These are phyloP conservation scores for Monosporascus ibericus DNA, from an alignment of 2,329 filamentous ascomycete species.

Conservation along the genomic window DNA sequence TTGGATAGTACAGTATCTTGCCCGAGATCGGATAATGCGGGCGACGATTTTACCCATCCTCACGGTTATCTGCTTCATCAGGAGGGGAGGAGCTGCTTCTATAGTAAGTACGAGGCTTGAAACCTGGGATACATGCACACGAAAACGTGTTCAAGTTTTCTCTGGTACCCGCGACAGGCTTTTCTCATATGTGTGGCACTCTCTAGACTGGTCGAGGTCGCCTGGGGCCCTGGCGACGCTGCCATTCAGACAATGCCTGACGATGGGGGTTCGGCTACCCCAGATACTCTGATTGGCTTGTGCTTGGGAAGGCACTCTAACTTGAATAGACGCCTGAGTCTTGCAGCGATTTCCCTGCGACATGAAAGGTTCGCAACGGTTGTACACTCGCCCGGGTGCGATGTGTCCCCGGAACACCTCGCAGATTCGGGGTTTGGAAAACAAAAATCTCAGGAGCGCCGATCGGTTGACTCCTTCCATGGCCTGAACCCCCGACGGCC, in stretches of 20 bases:
- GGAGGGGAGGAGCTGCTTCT: not conserved
- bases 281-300: constrained; percentile 2
- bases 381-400: not conserved
- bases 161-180: constrained; percentile 7
- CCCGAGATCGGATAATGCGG: not conserved
- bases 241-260: constrained; percentile 1
- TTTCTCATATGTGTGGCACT: constrained; percentile 1
- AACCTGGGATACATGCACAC: not conserved
- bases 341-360: not conserved
- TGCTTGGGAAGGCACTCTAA: not conserved
- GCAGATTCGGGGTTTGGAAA: not conserved
- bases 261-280: constrained; percentile 8
- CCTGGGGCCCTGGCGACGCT: not conserved
- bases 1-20: not conserved
- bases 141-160: not conserved
- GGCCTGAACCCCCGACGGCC: not conserved
- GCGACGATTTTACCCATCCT: not conserved
- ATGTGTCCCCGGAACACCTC: not conserved
- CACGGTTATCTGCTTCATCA: not conserved
- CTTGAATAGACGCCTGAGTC: not conserved
- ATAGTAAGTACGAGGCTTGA: not conserved
- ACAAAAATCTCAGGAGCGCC: not conserved
- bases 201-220: constrained; percentile 8
- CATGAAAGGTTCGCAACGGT: not conserved
- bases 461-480: not conserved